A percentile compares a stretch with the other conserved stretches of the same genome.
Conservation (phyloP, 2,329 filamentous ascomycete species). For the Pseudocercospora musae region DNA sequence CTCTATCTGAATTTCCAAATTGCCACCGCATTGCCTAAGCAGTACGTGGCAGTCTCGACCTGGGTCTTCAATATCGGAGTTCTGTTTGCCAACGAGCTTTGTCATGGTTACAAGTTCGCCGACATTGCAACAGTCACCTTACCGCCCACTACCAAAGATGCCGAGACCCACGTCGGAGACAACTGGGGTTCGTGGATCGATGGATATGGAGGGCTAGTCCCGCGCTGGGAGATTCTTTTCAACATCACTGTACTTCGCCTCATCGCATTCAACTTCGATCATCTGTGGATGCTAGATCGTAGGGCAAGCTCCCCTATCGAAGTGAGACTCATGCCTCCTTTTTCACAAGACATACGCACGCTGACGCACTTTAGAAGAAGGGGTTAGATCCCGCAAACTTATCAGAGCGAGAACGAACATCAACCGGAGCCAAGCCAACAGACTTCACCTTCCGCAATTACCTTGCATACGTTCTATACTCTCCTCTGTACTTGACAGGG, state of each 20-base stretch:
- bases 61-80: constrained; percentile 87
- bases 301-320: constrained; percentile 67
- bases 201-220: constrained; percentile 74
- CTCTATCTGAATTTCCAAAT: constrained; percentile 79
- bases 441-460: constrained; percentile 85
- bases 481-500: constrained; percentile 86
- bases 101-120: constrained; percentile 70
- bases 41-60: constrained; percentile 69
- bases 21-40: constrained; percentile 66
- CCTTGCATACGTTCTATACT: constrained; percentile 83
- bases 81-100: constrained; percentile 87
- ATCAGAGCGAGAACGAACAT: constrained; percentile 82
- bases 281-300: constrained; percentile 82
- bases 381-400: constrained; percentile 84
- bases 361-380: constrained; percentile 89
- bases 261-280: constrained; percentile 96
- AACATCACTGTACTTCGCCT: constrained; percentile 90
- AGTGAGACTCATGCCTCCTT: constrained; percentile 54
- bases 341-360: background rate
- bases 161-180: constrained; percentile 33
- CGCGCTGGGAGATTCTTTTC: constrained; percentile 95
- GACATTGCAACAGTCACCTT: constrained; percentile 56
- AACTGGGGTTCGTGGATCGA: constrained; percentile 72
- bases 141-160: constrained; percentile 39
- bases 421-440: constrained; percentile 64